phyloP scores from a whole-genome alignment of 2,329 filamentous ascomycete genomes.

The Paecilomyces sp. region DNA sequence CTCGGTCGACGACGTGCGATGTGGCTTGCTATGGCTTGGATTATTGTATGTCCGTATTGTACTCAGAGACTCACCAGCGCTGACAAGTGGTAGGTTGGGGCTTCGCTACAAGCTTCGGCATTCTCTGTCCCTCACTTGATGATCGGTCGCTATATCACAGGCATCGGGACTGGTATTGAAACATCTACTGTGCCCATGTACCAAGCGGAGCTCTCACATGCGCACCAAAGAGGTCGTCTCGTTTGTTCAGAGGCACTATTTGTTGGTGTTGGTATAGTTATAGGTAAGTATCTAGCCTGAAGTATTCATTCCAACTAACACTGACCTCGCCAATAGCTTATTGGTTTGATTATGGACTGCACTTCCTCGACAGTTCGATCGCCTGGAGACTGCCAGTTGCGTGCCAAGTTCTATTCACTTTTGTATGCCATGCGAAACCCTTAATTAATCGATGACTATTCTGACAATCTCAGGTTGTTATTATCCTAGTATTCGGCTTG shows the following conservation, averaged over 20 bases:
- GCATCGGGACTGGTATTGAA: slow-evolving; percentile 39
- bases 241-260: slow-evolving; percentile 37
- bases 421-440: background rate
- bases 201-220: slow-evolving; percentile 40
- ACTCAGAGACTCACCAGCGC: background rate
- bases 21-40: slow-evolving; percentile 27
- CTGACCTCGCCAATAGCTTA: background rate
- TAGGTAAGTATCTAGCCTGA: slow-evolving; percentile 7
- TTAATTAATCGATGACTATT: background rate
- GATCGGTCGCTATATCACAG: slow-evolving; percentile 40
- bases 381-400: background rate
- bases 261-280: slow-evolving; percentile 30
- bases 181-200: slow-evolving; percentile 33
- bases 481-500: slow-evolving; percentile 1
- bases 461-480: background rate
- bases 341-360: background rate
- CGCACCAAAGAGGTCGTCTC: slow-evolving; percentile 35
- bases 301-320: background rate
- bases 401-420: background rate
- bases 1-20: slow-evolving; percentile 25
- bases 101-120: slow-evolving; percentile 18
- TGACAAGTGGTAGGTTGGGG: slow-evolving; percentile 11
- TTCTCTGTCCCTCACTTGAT: slow-evolving; percentile 17
- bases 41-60: slow-evolving; percentile 15
- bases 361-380: background rate